Conservation (phyloP, 2,329 filamentous ascomycete genomes). For the Colletotrichum tropicicola region DNA sequence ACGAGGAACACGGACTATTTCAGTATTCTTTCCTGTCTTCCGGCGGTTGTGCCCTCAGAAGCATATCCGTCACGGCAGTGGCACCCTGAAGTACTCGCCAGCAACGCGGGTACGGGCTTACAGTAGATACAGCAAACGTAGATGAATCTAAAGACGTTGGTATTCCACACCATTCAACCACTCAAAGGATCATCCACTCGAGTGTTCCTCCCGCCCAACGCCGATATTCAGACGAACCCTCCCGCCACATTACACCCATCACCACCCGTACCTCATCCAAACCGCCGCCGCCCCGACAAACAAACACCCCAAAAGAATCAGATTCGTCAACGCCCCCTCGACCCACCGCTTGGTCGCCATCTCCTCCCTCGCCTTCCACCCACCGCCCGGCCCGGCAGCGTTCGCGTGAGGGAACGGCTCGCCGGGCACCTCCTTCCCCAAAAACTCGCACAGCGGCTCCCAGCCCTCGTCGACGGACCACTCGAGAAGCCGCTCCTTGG, state of each 20-base stretch:
- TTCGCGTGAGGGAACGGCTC: slow-evolving; percentile 45
- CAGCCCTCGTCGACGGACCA: slow-evolving; percentile 49
- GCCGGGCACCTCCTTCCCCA: slow-evolving; percentile 44
- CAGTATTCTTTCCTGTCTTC: no score
- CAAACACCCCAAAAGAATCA: background rate
- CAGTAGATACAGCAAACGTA: no score
- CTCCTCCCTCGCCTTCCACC: slow-evolving; percentile 25
- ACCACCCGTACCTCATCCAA: slow-evolving; percentile 6
- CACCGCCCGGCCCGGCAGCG: slow-evolving; percentile 5
- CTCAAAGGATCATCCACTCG: background rate
- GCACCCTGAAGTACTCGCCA: no score
- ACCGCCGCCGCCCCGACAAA: slow-evolving; percentile 2
- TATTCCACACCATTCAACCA: no score
- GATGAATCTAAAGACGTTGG: no score
- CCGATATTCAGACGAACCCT: background rate
- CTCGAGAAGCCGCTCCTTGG: slow-evolving; percentile 39
- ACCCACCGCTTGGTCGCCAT: slow-evolving; percentile 27
- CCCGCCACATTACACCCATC: background rate
- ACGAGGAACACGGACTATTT: no score
- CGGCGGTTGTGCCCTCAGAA: no score
- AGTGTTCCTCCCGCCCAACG: background rate
- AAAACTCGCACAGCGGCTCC: slow-evolving; percentile 50
- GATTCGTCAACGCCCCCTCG: slow-evolving; percentile 21
- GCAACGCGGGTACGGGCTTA: no score
- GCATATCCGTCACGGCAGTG: no score